Percentiles rank a stretch among this genome's conserved stretches.
These are phyloP conservation scores for Globisporangium sylvaticum DNA, from an alignment of 352 stramenopile species.

Conservation along the genomic window DNA sequence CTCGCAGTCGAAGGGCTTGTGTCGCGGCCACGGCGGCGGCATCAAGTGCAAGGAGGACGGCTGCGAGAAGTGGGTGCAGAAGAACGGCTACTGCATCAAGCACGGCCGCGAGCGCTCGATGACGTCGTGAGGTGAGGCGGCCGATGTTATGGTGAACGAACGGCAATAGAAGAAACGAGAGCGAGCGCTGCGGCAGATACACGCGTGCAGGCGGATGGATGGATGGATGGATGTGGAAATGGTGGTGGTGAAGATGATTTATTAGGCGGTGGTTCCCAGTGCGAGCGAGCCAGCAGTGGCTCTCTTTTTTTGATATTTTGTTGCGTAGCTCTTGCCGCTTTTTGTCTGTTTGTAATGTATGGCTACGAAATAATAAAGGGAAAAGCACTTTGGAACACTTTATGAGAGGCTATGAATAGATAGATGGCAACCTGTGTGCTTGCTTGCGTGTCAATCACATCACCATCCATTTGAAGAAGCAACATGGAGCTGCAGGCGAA, in stretches of 20 bases:
- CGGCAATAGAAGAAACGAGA: background rate
- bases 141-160: background rate
- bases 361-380: background rate
- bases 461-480: background rate
- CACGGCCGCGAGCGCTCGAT: constrained; percentile 72
- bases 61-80: constrained; percentile 88
- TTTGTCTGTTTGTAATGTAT: background rate
- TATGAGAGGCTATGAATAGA: background rate
- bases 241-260: constrained; percentile 9
- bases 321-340: background rate
- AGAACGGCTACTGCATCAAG: constrained; percentile 89
- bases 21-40: constrained; percentile 74
- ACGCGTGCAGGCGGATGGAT: background rate
- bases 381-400: background rate
- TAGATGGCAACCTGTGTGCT: background rate
- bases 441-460: background rate
- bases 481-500: constrained; percentile 26
- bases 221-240: constrained; percentile 7
- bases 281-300: background rate
- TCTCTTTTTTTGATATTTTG: background rate
- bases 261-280: constrained; percentile 6
- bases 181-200: background rate
- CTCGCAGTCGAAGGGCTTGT: constrained; percentile 79
- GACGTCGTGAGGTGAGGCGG: constrained; percentile 34
- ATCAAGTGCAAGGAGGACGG: constrained; percentile 86